Conservation (phyloP, 805 yeast species). For the Kuraishia capsulata region DNA sequence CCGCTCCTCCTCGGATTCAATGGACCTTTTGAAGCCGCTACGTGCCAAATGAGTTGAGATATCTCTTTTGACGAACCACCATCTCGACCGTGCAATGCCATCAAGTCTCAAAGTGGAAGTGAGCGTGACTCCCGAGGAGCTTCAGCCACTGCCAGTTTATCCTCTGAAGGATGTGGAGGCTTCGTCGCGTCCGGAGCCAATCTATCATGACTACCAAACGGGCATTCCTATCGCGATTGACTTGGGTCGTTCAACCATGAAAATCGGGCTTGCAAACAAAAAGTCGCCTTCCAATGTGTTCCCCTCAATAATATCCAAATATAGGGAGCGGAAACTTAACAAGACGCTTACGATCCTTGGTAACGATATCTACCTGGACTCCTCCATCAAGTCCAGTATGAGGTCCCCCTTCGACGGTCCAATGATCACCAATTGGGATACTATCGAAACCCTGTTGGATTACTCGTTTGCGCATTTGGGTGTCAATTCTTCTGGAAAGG, state of each 20-base stretch:
- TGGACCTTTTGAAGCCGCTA: too few relatives aligned
- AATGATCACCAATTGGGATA: conserved; percentile 87
- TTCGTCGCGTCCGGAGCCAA: conserved; percentile 33
- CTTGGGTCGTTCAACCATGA: conserved; percentile 57
- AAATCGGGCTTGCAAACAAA: conserved; percentile 48
- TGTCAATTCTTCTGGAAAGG: conserved; percentile 40
- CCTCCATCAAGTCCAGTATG: conserved; percentile 56
- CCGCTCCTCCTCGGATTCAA: too few relatives aligned
- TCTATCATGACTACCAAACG: conserved; percentile 34
- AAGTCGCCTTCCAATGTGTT: conserved; percentile 50
- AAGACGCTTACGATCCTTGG: conserved; percentile 69
- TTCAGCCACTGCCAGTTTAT: conserved; percentile 33
- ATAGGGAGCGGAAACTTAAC: conserved; percentile 66
- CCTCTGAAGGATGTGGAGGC: conserved; percentile 30
- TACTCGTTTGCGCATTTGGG: conserved; percentile 76
- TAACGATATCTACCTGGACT: conserved; percentile 68
- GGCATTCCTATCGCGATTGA: conserved; percentile 83
- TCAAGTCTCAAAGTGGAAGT: not conserved
- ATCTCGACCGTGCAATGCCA: not conserved
- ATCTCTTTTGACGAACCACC: not conserved
- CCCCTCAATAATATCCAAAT: conserved; percentile 62
- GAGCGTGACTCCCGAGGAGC: conserved; percentile 9
- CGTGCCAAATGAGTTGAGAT: too few relatives aligned
- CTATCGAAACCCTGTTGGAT: conserved; percentile 73
- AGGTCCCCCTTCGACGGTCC: conserved; percentile 84